Evolutionary conservation across 257 asterid genomes (phyloP), one percentile per base, ranked within the genome.

Genomic region (Solanum pimpinellifolium): DNA sequence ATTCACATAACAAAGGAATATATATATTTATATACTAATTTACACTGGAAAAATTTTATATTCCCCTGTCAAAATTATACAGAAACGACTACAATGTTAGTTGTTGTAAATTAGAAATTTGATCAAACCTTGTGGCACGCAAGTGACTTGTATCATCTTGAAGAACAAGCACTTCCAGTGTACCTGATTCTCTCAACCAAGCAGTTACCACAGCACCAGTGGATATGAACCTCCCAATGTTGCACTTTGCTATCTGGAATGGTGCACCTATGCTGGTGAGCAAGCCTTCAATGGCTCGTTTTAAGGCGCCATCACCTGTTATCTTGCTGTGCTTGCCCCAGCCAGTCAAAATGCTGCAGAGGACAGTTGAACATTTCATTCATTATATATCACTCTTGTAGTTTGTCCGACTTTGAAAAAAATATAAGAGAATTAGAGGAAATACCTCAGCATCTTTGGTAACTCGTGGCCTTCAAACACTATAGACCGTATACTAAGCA

Each of bases 321-420:
- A 95, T 92, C 87, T 96, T 96, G 95, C 99, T 96, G 93, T 96
- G 99, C 91, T 96, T 96, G 59, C 99, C 99, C 99, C 99, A 96
- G 62, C 99, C 99, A 2, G 99, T 96, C 90, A 95, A 91, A 78
- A 96, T 96, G 93, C 99, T 96, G 97, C 69, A 37, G 33, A 31
- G 20, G 18, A 37, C 66, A 68, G 52, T 77, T 8, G 20, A 16
- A 12, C 42, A 70, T 44, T 66, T 6, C 44, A 84, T 25, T 15
- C 20, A 6, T 60, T 35, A 37, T 37, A 68, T n/a, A 27, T 83
- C 20, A 84, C 16, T 84, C 29, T 62, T 60, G 69, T 25, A 1
- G 56, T 84, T 56, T 46, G 75, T 29, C 31, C 1, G 7, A 39
- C 14, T 10, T 35, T 31, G 41, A 25, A 65, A 29, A 27, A 84